Evolutionary conservation across 371 early-diverging fungal genomes (phyloP), one percentile per base, ranked within the genome.

Genomic region (Nematocida sp.): DNA sequence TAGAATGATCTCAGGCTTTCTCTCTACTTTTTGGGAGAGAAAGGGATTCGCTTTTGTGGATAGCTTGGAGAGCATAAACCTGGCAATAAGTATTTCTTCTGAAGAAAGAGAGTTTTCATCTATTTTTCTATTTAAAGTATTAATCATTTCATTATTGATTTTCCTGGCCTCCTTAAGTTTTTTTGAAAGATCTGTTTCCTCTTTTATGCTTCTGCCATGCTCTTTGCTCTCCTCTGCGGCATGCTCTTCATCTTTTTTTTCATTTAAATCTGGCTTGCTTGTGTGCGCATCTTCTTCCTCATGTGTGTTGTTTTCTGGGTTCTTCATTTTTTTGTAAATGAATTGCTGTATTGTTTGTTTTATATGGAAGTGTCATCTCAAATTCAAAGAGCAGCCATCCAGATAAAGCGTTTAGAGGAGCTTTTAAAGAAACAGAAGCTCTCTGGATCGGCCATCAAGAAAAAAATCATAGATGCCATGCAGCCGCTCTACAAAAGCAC

Each of bases 301-400:
- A n/a, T n/a, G n/a, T n/a, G n/a, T 45, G 13, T 45, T 45, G 13
- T 45, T 45, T 20, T 45, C 45, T 45, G 13, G 13, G 13, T 13
- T 45, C 45, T 20, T 45, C 45, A 45, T 20, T 20, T 33, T 7
- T 7, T 26, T 7, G 7, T 9, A 63, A 39, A 63, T 38, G 33
- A 20, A 18, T 33, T 55, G 20, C 59, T n/a, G n/a, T n/a, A n/a
- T 57, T 71, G 60, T 59, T 71, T 71, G 35, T 59, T 71, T 71
- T 42, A 39, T 38, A 71, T 71, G 75, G 38, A 63, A 32, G 75
- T 40, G 16, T 71, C 75, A 18, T 40, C 26, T 30, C 16, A 42
- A 26, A 71, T 71, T 35, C 30, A 60, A 28, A 26, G 45, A 50
- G 13, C 59, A 2, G 32, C 75, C 7, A 38, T 30, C 9, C 11